Evolutionary conservation across 2,329 filamentous ascomycete genomes (phyloP).

Genomic region (Calonectria henricotiae): DNA sequence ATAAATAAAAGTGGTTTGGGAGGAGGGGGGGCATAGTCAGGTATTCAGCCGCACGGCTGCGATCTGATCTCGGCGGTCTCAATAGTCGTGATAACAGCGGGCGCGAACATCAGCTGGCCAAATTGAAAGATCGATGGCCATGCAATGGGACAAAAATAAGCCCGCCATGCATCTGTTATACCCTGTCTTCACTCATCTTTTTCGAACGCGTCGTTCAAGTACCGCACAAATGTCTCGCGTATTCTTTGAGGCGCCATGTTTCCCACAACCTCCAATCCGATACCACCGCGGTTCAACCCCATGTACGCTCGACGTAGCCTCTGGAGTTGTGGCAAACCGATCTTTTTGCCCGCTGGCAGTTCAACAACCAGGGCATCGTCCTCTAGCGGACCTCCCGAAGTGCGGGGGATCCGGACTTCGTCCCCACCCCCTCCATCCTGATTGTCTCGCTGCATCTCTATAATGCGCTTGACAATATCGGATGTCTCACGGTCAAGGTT

Average conservation of each 20-base stretch:
- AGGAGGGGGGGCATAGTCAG: no score
- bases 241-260: slow-evolving; percentile 71
- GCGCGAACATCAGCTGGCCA: not conserved
- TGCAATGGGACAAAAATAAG: not conserved
- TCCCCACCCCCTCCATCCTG: slow-evolving; percentile 65
- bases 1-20: not conserved
- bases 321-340: slow-evolving; percentile 84
- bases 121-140: not conserved
- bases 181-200: slow-evolving; percentile 65
- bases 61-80: slow-evolving; percentile 18
- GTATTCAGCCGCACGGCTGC: slow-evolving; percentile 9
- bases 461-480: slow-evolving; percentile 79
- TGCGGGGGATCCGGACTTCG: slow-evolving; percentile 68
- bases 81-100: not conserved
- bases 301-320: slow-evolving; percentile 85
- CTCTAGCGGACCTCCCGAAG: slow-evolving; percentile 48
- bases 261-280: slow-evolving; percentile 70
- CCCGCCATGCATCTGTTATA: not conserved
- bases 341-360: slow-evolving; percentile 74
- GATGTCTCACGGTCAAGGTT: slow-evolving; percentile 86
- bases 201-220: slow-evolving; percentile 78
- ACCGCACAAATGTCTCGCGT: slow-evolving; percentile 76
- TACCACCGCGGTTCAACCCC: slow-evolving; percentile 81
- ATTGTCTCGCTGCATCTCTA: slow-evolving; percentile 80
- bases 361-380: slow-evolving; percentile 73